Conservation (phyloP, 176 grass and related monocot species). For the Lolium perenne region DNA sequence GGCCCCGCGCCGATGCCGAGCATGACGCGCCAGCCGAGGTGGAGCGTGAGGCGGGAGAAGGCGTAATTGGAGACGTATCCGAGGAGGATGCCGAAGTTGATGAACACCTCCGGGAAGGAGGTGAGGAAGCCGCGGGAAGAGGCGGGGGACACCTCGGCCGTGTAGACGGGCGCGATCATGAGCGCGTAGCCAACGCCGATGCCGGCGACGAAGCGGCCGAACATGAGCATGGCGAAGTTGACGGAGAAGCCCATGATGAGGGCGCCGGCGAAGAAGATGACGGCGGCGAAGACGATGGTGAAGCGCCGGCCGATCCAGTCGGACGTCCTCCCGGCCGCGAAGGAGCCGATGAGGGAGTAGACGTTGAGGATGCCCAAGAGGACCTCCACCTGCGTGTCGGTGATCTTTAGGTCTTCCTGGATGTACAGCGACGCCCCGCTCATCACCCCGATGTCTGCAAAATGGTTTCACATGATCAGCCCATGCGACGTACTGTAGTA, state of each 20-base stretch:
- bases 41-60: constrained; percentile 48
- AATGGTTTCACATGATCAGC: constrained; percentile 1
- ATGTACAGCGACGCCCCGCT: constrained; percentile 75
- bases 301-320: constrained; percentile 83
- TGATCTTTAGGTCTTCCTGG: constrained; percentile 56
- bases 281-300: constrained; percentile 78
- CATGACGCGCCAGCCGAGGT: constrained; percentile 76
- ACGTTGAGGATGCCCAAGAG: constrained; percentile 80
- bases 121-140: constrained; percentile 76
- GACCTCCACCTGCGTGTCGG: constrained; percentile 61
- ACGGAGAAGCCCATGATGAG: constrained; percentile 78
- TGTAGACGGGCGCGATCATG: constrained; percentile 89
- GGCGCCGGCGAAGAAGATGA: constrained; percentile 77
- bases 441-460: constrained; percentile 87
- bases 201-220: constrained; percentile 78
- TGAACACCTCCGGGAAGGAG: constrained; percentile 90
- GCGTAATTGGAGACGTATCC: constrained; percentile 85
- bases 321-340: constrained; percentile 74
- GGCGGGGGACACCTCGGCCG: constrained; percentile 76
- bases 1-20: constrained; percentile 72
- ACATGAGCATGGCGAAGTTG: constrained; percentile 80
- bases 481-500: not conserved
- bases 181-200: constrained; percentile 80
- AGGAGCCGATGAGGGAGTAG: constrained; percentile 79
- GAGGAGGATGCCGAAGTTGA: constrained; percentile 87